Percentiles rank a stretch among this genome's conserved stretches.
phyloP scores from a whole-genome alignment of 1,139 yeast species.

The Pichia sp. region DNA sequence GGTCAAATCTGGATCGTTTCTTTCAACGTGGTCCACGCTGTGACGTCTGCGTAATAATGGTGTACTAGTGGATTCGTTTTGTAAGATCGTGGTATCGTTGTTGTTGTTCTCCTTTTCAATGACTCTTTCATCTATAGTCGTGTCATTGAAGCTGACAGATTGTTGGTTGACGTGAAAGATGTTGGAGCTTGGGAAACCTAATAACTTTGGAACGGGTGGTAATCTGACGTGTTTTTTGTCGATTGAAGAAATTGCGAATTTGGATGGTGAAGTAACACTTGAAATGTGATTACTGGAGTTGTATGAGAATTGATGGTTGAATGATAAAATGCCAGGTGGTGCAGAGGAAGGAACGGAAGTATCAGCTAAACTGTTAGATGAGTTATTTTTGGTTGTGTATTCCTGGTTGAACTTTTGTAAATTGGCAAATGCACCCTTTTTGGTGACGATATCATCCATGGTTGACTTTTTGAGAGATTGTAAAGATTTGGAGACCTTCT shows the following conservation, averaged over 20 bases:
- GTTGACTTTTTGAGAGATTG: conserved; percentile 12
- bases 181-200: not conserved
- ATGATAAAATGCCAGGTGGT: conserved; percentile 2
- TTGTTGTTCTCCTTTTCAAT: not conserved
- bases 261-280: conserved; percentile 27
- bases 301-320: not conserved
- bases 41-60: conserved; percentile 9
- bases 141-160: not conserved
- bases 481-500: not conserved
- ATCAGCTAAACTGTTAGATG: too few species aligned
- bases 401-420: conserved; percentile 24
- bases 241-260: conserved; percentile 5
- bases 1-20: conserved; percentile 17
- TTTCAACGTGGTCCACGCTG: conserved; percentile 6
- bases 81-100: conserved; percentile 14
- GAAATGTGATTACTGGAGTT: not conserved
- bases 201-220: conserved; percentile 29
- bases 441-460: conserved; percentile 27
- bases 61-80: conserved; percentile 15
- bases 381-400: not conserved
- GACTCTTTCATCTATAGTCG: conserved; percentile 4
- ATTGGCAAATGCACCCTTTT: conserved; percentile 27
- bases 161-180: not conserved
- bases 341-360: conserved; percentile 6
- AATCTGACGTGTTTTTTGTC: conserved; percentile 16